phyloP scores from a whole-genome alignment of 371 early-diverging fungal genomes.

The Enterocytospora artemiae region DNA sequence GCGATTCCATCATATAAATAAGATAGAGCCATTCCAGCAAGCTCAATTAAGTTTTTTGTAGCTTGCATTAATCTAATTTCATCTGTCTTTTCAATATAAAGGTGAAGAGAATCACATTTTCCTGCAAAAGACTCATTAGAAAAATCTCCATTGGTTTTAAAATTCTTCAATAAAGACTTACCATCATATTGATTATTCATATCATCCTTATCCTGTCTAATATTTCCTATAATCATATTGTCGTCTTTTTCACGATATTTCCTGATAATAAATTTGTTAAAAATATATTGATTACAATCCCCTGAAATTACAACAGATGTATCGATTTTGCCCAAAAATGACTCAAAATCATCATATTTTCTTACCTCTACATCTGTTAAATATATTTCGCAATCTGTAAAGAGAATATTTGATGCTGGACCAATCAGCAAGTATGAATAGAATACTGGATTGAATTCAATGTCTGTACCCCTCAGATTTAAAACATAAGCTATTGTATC shows the following conservation, averaged over 20 bases:
- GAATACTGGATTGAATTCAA: constrained; percentile 88
- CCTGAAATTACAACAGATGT: constrained; percentile 48
- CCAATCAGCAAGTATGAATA: constrained; percentile 76
- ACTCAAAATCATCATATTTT: constrained; percentile 39
- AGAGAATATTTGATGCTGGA: constrained; percentile 63
- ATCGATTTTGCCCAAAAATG: constrained; percentile 15
- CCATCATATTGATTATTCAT: neutral
- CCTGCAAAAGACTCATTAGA: constrained; percentile 1
- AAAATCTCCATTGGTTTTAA: neutral
- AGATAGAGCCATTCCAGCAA: constrained; percentile 77
- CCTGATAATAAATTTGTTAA: constrained; percentile 53
- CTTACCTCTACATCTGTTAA: constrained; percentile 52
- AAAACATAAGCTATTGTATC: constrained; percentile 67
- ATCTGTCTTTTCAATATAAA: constrained; percentile 14
- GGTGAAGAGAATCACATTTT: too few species aligned
- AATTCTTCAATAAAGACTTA: neutral
- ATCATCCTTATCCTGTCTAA: too few species aligned
- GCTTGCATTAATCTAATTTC: constrained; percentile 19
- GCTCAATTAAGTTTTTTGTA: constrained; percentile 72
- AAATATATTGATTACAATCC: constrained; percentile 60
- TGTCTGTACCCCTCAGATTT: constrained; percentile 90
- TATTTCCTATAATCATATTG: neutral
- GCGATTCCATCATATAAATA: constrained; percentile 85
- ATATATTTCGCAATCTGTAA: constrained; percentile 68
- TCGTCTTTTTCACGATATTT: neutral